Percentiles rank a stretch among this genome's conserved stretches.
phyloP scores from a whole-genome alignment of 176 grass and related monocot species.

The Phoenix roebelenii region DNA sequence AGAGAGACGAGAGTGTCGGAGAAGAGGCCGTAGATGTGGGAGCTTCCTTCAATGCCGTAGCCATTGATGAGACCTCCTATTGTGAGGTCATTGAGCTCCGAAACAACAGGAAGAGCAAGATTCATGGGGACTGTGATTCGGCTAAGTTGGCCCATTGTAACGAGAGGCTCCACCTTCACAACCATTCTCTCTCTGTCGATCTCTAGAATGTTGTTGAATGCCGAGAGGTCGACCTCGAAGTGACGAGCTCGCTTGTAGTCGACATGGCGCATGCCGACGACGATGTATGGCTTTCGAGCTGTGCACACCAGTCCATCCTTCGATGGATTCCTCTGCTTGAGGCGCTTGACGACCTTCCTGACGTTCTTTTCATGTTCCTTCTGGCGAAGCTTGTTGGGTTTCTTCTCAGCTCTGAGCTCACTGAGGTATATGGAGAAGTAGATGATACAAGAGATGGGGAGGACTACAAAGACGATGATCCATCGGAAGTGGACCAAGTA shows the following conservation, averaged over 20 bases:
- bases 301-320: slow-evolving; percentile 4
- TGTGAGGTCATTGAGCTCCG: neutral
- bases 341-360: neutral
- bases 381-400: neutral
- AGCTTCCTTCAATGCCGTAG: slow-evolving; percentile 1
- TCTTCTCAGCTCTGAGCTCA: neutral
- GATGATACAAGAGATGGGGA: neutral
- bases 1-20: neutral
- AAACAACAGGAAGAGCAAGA: neutral
- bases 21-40: neutral
- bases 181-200: neutral
- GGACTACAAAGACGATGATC: slow-evolving; percentile 1
- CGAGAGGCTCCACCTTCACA: neutral
- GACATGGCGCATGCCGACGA: neutral
- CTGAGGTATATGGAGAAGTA: neutral
- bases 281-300: slow-evolving; percentile 1
- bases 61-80: neutral
- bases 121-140: neutral
- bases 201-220: slow-evolving; percentile 1
- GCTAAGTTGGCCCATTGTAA: neutral
- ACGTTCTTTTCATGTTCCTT: slow-evolving; percentile 1
- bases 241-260: neutral
- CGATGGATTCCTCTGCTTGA: slow-evolving; percentile 1
- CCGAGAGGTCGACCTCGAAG: neutral
- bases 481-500: neutral